Evolutionary conservation across 768 basidiomycete genomes (phyloP), one percentile per base, ranked within the genome.

Genomic region (Omphalotus guepiniiformis): DNA sequence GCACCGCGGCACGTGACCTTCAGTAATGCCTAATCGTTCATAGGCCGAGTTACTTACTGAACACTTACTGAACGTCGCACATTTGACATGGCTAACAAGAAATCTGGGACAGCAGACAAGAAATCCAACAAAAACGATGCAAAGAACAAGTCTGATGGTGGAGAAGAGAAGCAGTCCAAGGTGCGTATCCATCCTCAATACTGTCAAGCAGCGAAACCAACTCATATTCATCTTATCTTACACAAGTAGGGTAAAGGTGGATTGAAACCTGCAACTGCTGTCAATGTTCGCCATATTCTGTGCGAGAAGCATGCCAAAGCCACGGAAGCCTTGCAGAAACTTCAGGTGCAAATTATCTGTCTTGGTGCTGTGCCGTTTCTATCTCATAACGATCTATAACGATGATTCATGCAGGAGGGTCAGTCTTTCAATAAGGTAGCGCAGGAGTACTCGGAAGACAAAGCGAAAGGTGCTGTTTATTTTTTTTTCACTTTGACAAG

Each of bases 361-460:
- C 9, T 18, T 22, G 19, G 15, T 22, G 27, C 3, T 18, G 34
- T 28, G 16, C 12, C 26, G 37, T 22, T 6, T 21, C 15, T 38
- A 4, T 6, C 6, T 13, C 38, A 18, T 26, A 6, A 26, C 3
- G 22, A 29, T 38, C 34, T 40, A n/a, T n/a, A n/a, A n/a, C n/a
- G 39, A 47, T 41, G 25, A 16, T 22, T 36, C 38, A 26, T 52
- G 22, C 47, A 77, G 86, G 83, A 79, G 51, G 90, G 90, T 19
- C 79, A 86, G 56, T 67, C 86, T 9, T 93, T 93, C 60, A 86
- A 91, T 66, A 93, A 90, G 63, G 86, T 91, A 27, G 90, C 90
- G 4, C 84, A 90, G 58, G 90, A 91, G 57, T 92, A 88, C 55
- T 92, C 91, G 1, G 89, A 91, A 63, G 90, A 93, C 67, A 93